Percentiles rank a stretch among this genome's conserved stretches.
Conservation (phyloP, 2,329 filamentous ascomycete genomes). For the Elsinoe fawcettii region DNA sequence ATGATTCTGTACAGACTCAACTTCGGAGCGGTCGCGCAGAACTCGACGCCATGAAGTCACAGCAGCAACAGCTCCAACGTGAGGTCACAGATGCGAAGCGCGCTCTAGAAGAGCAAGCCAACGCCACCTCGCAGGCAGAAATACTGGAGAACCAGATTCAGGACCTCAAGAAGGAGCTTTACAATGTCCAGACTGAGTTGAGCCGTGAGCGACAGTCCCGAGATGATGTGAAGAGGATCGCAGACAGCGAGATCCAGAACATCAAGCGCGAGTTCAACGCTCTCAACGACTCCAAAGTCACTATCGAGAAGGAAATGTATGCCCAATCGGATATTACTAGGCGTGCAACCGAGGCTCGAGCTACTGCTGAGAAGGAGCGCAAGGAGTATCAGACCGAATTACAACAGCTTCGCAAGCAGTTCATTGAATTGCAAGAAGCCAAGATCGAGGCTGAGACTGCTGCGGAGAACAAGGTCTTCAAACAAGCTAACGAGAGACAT, state of each 20-base stretch:
- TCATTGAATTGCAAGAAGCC: constrained; percentile 76
- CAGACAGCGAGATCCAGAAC: constrained; percentile 76
- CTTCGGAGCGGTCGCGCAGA: constrained; percentile 83
- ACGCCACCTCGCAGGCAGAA: constrained; percentile 81
- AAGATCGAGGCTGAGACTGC: constrained; percentile 73
- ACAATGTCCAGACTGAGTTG: constrained; percentile 76
- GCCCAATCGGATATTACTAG: constrained; percentile 87
- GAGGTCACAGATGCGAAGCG: constrained; percentile 84
- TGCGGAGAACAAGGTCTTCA: constrained; percentile 71
- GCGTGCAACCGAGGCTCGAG: constrained; percentile 72
- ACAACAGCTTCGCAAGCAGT: constrained; percentile 71
- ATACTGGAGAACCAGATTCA: constrained; percentile 81
- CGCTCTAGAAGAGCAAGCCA: constrained; percentile 78
- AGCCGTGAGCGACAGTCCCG: constrained; percentile 87
- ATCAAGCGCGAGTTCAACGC: constrained; percentile 78
- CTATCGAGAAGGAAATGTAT: constrained; percentile 95
- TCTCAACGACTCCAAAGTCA: constrained; percentile 90
- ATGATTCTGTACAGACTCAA: constrained; percentile 66
- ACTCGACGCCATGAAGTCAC: constrained; percentile 74
- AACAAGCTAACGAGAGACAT: constrained; percentile 72
- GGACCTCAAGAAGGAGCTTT: constrained; percentile 78
- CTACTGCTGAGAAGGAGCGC: constrained; percentile 74
- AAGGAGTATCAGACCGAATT: constrained; percentile 85
- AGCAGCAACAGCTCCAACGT: constrained; percentile 74
- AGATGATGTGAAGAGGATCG: constrained; percentile 84